These are phyloP conservation scores for Singerocomus inundabilis DNA, from an alignment of 1,284 basidiomycete genomes.

Conservation along the genomic window DNA sequence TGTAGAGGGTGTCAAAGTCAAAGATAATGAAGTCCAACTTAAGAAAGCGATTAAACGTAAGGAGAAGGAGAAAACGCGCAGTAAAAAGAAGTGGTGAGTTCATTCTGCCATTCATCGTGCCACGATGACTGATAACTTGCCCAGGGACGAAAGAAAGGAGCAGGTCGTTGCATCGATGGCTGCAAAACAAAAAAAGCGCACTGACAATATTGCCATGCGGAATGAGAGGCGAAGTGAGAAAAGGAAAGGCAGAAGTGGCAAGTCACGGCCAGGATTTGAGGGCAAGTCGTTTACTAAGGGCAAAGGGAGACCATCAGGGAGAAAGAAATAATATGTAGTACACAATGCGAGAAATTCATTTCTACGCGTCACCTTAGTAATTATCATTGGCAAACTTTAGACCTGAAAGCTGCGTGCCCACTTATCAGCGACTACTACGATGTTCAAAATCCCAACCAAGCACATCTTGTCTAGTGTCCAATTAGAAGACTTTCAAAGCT, in stretches of 20 bases:
- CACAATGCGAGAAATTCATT: no score
- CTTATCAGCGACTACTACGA: conserved; percentile 19
- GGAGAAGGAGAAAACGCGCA: conserved; percentile 84
- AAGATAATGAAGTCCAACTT: conserved; percentile 76
- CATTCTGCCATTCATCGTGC: neutral
- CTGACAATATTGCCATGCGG: conserved; percentile 84
- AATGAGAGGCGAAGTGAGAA: conserved; percentile 79
- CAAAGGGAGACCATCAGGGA: conserved; percentile 18
- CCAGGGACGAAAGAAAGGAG: conserved; percentile 83
- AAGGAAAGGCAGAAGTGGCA: conserved; percentile 66
- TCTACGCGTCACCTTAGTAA: no score
- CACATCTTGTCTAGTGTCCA: conserved; percentile 79
- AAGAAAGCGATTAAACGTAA: conserved; percentile 90
- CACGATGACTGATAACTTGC: conserved; percentile 1
- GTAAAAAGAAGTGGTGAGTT: conserved; percentile 80
- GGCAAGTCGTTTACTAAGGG: conserved; percentile 69
- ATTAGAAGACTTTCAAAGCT: conserved; percentile 79
- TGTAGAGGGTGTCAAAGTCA: conserved; percentile 83
- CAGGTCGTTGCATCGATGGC: conserved; percentile 71
- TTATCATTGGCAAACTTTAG: no score
- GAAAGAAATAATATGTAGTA: conserved; percentile 13
- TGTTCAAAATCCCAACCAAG: conserved; percentile 54
- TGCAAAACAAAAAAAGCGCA: conserved; percentile 82
- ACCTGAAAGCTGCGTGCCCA: neutral
- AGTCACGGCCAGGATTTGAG: conserved; percentile 79